Evolutionary conservation across 106 monocot genomes (phyloP).

Genomic region (Cymbidium sinense): DNA sequence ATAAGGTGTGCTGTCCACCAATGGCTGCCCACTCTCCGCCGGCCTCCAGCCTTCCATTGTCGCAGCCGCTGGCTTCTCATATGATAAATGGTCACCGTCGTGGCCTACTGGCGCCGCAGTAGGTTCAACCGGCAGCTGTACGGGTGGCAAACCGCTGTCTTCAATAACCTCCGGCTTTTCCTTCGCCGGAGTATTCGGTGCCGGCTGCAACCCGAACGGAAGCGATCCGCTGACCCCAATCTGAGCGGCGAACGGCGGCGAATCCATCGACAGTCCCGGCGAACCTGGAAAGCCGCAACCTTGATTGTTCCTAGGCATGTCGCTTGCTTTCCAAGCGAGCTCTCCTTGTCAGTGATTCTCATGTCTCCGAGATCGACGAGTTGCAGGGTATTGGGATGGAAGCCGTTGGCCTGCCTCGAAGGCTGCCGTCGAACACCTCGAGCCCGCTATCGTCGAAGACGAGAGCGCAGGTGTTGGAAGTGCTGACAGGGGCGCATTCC

Average conservation of each 20-base stretch:
- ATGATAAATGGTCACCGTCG: no score
- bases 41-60: background rate
- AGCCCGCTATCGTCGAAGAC: conserved; percentile 51
- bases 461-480: conserved; percentile 48
- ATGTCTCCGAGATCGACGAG: conserved; percentile 68
- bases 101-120: no score
- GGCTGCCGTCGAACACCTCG: conserved; percentile 67
- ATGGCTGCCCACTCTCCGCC: background rate
- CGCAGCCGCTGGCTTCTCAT: no score
- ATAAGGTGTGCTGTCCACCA: conserved; percentile 29
- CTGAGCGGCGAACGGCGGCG: conserved; percentile 40
- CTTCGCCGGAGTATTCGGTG: no score
- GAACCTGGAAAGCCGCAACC: conserved; percentile 37
- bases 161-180: no score
- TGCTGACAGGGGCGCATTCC: conserved; percentile 58
- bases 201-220: conserved; percentile 7
- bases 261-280: no score
- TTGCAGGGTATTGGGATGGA: conserved; percentile 23
- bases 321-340: conserved; percentile 79
- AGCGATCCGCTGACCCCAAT: background rate
- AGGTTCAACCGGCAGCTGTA: no score
- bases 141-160: no score
- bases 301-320: conserved; percentile 40
- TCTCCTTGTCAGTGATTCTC: conserved; percentile 54
- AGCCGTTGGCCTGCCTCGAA: conserved; percentile 24